phyloP scores from a whole-genome alignment of 306 rosid species.

The Oxytropis ochrocephala region DNA sequence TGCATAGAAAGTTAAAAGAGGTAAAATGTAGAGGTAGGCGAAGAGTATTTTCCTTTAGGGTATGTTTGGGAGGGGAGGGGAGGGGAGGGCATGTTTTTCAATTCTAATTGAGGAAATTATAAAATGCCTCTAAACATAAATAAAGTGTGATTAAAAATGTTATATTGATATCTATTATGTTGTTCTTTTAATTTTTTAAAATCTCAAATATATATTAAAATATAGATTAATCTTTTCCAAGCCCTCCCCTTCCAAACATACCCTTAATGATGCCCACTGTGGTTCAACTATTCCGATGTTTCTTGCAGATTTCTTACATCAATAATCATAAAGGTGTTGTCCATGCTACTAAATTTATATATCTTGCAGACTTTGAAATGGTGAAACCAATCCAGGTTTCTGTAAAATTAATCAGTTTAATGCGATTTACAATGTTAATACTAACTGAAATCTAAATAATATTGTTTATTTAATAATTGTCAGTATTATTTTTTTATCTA shows the following conservation, averaged over 20 bases:
- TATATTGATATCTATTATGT: too few relatives aligned
- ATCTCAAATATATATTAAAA: too few relatives aligned
- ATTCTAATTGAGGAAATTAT: too few relatives aligned
- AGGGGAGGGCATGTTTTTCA: too few relatives aligned
- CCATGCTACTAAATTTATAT: neutral
- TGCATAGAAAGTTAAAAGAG: neutral
- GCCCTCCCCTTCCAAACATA: too few relatives aligned
- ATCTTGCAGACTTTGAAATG: neutral
- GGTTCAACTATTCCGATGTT: neutral
- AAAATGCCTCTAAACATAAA: too few relatives aligned
- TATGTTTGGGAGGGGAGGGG: too few relatives aligned
- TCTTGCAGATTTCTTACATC: neutral
- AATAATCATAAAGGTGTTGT: neutral
- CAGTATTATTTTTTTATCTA: neutral
- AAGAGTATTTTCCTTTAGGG: neutral
- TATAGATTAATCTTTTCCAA: too few relatives aligned
- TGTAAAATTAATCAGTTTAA: neutral
- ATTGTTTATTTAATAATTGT: neutral
- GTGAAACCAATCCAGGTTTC: conserved; percentile 2
- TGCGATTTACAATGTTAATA: neutral
- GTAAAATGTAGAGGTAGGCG: neutral
- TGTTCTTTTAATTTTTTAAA: too few relatives aligned
- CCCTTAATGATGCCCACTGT: neutral
- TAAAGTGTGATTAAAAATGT: too few relatives aligned
- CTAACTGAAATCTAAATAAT: neutral